These are phyloP conservation scores for Larix kaempferi DNA, from an alignment of 75 land plant genomes.

Conservation along the genomic window DNA sequence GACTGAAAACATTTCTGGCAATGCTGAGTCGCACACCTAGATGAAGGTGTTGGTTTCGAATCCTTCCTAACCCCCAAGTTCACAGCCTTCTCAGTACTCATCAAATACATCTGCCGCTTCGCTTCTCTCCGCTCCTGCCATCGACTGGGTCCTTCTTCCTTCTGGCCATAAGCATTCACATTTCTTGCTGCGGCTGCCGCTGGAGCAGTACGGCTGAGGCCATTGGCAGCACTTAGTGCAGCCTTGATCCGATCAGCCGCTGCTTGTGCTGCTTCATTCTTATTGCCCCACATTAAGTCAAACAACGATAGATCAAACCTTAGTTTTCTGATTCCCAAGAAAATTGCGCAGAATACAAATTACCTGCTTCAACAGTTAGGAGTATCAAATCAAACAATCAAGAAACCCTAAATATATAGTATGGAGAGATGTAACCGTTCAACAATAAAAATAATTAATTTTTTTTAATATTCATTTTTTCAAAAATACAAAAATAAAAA, in stretches of 20 bases:
- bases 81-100: slow-evolving; percentile 92
- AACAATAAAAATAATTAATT: too few relatives aligned
- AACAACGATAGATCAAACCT: too few relatives aligned
- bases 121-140: slow-evolving; percentile 97
- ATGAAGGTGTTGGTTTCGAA: slow-evolving; percentile 24
- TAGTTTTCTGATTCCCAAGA: too few relatives aligned
- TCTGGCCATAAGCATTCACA: slow-evolving; percentile 95
- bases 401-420: too few relatives aligned
- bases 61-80: slow-evolving; percentile 80
- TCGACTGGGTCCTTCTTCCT: slow-evolving; percentile 92
- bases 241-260: slow-evolving; percentile 86
- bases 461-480: too few relatives aligned
- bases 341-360: too few relatives aligned
- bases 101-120: slow-evolving; percentile 91
- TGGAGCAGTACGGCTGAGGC: slow-evolving; percentile 76
- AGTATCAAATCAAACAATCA: too few relatives aligned
- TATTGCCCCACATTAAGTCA: too few relatives aligned
- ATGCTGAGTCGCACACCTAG: slow-evolving; percentile 42
- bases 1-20: slow-evolving; percentile 87
- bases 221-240: slow-evolving; percentile 74
- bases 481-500: too few relatives aligned
- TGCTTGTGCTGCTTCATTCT: slow-evolving; percentile 50
- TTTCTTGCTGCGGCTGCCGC: slow-evolving; percentile 77
- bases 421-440: too few relatives aligned
- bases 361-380: too few relatives aligned